Percentiles rank a stretch among this genome's conserved stretches.
These are phyloP conservation scores for Colletotrichum falcatum DNA, from an alignment of 2,329 filamentous ascomycete species.

Conservation along the genomic window DNA sequence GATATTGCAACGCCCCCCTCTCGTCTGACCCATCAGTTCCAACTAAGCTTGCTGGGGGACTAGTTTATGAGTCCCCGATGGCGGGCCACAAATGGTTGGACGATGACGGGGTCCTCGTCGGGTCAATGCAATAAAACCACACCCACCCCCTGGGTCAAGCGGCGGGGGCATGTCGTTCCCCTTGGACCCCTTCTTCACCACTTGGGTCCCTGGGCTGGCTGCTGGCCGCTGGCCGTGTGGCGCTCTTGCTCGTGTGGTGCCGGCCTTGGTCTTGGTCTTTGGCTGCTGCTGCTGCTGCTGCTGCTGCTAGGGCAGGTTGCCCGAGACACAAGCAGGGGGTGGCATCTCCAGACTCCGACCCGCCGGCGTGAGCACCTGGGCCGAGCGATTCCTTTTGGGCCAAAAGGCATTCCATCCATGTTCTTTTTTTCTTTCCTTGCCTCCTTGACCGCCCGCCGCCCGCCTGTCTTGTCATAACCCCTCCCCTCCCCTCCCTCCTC, in stretches of 20 bases:
- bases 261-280: not conserved
- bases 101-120: conserved; percentile 15
- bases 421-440: conserved; percentile 39
- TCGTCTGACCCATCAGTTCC: conserved; percentile 17
- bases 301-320: conserved; percentile 25
- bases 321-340: conserved; percentile 37
- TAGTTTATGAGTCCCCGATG: not conserved
- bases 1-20: conserved; percentile 17
- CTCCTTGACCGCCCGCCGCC: conserved; percentile 37
- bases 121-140: conserved; percentile 30
- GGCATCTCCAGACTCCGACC: conserved; percentile 39
- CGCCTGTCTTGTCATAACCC: not conserved
- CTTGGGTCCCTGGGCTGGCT: conserved; percentile 10
- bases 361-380: conserved; percentile 42
- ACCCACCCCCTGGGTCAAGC: conserved; percentile 24
- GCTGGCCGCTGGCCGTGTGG: conserved; percentile 7
- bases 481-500: not conserved
- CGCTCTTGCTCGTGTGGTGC: conserved; percentile 19
- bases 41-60: conserved; percentile 16
- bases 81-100: conserved; percentile 16
- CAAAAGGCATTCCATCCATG: conserved; percentile 42
- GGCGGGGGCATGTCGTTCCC: not conserved
- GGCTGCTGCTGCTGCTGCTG: too few relatives aligned
- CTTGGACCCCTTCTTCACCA: conserved; percentile 33
- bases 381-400: conserved; percentile 40